A percentile compares a stretch with the other conserved stretches of the same genome.
Evolutionary conservation across 1,284 basidiomycete genomes (phyloP).

Genomic region (Moesziomyces sp.): DNA sequence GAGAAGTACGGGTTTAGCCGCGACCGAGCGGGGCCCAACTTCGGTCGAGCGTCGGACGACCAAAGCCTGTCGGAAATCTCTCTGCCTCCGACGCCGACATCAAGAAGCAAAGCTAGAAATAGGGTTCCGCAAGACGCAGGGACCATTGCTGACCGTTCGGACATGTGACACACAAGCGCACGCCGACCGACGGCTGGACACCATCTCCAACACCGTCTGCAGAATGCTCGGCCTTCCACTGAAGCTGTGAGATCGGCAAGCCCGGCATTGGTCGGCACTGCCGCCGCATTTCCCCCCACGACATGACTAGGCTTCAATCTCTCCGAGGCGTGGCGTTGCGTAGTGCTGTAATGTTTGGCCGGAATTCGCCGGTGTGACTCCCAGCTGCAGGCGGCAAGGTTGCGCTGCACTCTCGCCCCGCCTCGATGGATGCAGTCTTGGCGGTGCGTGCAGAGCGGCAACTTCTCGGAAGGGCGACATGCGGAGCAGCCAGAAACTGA

Average conservation of each 20-base stretch:
- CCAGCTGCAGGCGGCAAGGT: not conserved
- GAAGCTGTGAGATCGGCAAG: not conserved
- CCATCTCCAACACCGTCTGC: not conserved
- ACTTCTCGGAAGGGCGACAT: not conserved
- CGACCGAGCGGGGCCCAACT: conserved; percentile 1
- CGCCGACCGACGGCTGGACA: not conserved
- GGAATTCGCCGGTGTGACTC: not conserved
- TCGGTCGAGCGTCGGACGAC: conserved; percentile 5
- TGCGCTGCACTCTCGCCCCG: not conserved
- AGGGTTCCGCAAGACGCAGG: not conserved
- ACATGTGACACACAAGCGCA: not conserved
- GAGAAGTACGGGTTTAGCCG: not conserved
- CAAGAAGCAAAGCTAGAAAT: not conserved
- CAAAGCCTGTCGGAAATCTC: not conserved
- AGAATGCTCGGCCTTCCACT: not conserved
- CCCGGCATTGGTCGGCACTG: not conserved
- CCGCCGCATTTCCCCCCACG: not conserved
- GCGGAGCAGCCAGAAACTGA: not conserved
- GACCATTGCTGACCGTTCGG: not conserved
- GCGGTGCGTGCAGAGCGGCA: not conserved
- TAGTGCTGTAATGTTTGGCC: too few relatives aligned
- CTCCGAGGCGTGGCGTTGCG: not conserved
- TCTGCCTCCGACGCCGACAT: too few relatives aligned
- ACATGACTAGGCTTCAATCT: not conserved
- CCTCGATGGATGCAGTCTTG: not conserved